Percentiles rank a stretch among this genome's conserved stretches.
phyloP scores from a whole-genome alignment of 345 rosid species.

The Populus nigra region DNA sequence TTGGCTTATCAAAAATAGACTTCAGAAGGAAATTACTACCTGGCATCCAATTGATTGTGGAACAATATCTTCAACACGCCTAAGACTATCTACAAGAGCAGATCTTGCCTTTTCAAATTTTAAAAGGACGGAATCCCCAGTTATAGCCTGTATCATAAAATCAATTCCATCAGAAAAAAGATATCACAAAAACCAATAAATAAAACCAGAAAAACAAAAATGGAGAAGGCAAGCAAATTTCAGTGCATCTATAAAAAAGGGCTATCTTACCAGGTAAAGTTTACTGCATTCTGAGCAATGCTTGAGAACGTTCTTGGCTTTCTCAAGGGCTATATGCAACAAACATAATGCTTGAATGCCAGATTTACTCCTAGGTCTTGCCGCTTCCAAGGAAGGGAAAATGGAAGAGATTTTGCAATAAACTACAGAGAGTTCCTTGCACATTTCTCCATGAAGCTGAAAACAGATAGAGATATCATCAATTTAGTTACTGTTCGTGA shows the following conservation, averaged over 20 bases:
- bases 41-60: constrained; percentile 80
- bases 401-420: constrained; percentile 67
- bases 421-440: constrained; percentile 64
- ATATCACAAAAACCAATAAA: not conserved
- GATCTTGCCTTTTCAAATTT: constrained; percentile 77
- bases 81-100: constrained; percentile 79
- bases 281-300: constrained; percentile 94
- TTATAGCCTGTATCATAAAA: constrained; percentile 67
- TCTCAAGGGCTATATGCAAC: constrained; percentile 89
- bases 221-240: not conserved
- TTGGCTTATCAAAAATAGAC: not conserved
- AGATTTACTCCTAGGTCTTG: constrained; percentile 93
- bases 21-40: constrained; percentile 35
- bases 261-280: constrained; percentile 73
- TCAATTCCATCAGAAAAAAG: constrained; percentile 7
- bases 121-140: constrained; percentile 82
- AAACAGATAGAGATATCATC: constrained; percentile 2
- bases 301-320: constrained; percentile 75
- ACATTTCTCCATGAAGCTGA: constrained; percentile 95
- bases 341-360: constrained; percentile 95
- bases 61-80: constrained; percentile 91
- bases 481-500: constrained; percentile 4
- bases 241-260: not conserved
- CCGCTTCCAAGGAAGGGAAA: constrained; percentile 95
- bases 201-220: constrained; percentile 1